phyloP scores from a whole-genome alignment of 2,329 filamentous ascomycete genomes.

The Escovopsis sp. region DNA sequence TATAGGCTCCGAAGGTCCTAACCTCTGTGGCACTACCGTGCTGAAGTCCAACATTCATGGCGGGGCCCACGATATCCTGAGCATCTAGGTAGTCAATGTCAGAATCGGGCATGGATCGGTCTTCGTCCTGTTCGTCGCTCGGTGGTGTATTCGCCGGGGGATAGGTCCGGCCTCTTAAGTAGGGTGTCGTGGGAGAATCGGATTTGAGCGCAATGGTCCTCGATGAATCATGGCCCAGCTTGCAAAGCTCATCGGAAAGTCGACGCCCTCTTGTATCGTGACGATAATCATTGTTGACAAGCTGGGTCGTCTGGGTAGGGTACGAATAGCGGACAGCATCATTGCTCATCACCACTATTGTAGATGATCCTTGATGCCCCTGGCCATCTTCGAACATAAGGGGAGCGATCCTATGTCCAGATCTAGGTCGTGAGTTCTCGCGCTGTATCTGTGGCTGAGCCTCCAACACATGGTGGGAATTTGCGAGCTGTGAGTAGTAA shows the following conservation, averaged over 20 bases:
- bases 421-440: not conserved
- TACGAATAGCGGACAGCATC: not conserved
- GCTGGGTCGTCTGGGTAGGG: too few relatives aligned
- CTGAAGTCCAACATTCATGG: slow-evolving; percentile 20
- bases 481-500: slow-evolving; percentile 8
- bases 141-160: not conserved
- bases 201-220: slow-evolving; percentile 11
- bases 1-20: slow-evolving; percentile 34
- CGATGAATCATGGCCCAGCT: not conserved
- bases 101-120: slow-evolving; percentile 46
- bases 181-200: too few relatives aligned
- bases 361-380: not conserved
- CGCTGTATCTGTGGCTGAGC: not conserved
- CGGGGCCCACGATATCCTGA: slow-evolving; percentile 17
- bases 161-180: not conserved
- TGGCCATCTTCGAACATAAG: not conserved
- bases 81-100: slow-evolving; percentile 39
- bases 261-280: too few relatives aligned
- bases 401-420: not conserved
- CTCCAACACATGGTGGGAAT: slow-evolving; percentile 8
- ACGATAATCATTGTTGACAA: too few relatives aligned
- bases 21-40: slow-evolving; percentile 25
- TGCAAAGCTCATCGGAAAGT: too few relatives aligned
- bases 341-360: not conserved
- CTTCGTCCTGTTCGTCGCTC: slow-evolving; percentile 32